A percentile compares a stretch with the other conserved stretches of the same genome.
Evolutionary conservation across 768 basidiomycete species (phyloP).

Genomic region (Clavulina sp.): DNA sequence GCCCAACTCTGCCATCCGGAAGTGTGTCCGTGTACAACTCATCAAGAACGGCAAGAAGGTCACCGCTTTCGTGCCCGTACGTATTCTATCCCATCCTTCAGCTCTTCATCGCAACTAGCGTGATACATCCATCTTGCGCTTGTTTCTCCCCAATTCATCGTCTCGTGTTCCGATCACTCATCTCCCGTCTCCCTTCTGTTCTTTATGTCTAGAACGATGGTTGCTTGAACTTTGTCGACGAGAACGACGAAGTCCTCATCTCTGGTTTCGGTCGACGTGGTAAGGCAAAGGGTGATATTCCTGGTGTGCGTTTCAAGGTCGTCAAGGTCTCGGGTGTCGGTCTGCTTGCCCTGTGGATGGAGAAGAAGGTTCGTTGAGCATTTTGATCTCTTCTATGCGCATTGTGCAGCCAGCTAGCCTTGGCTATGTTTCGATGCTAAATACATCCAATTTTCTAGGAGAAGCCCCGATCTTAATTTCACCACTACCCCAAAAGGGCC

Average conservation of each 20-base stretch:
- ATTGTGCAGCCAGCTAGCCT: background rate
- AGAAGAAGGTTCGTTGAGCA: conserved; percentile 69
- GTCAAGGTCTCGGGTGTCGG: conserved; percentile 99
- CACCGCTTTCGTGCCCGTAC: conserved; percentile 95
- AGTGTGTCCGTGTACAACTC: conserved; percentile 98
- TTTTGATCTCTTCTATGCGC: background rate
- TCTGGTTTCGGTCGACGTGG: conserved; percentile 99
- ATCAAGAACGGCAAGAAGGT: conserved; percentile 99
- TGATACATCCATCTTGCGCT: background rate
- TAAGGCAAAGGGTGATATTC: conserved; percentile 99
- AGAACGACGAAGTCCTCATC: conserved; percentile 99
- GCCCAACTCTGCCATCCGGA: conserved; percentile 99
- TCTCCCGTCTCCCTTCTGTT: background rate
- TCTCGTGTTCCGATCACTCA: background rate
- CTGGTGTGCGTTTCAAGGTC: conserved; percentile 98
- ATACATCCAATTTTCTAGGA: background rate
- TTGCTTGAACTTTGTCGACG: conserved; percentile 96
- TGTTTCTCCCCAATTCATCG: background rate
- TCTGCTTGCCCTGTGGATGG: conserved; percentile 94
- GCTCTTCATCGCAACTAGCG: too few relatives aligned
- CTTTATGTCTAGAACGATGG: conserved; percentile 56
- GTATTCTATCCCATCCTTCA: conserved; percentile 22
- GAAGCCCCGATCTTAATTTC: conserved; percentile 1
- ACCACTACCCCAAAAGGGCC: too few relatives aligned
- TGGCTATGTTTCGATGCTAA: background rate